phyloP scores from a whole-genome alignment of 78 protist genomes.

The Dictyostelium capitatum region DNA sequence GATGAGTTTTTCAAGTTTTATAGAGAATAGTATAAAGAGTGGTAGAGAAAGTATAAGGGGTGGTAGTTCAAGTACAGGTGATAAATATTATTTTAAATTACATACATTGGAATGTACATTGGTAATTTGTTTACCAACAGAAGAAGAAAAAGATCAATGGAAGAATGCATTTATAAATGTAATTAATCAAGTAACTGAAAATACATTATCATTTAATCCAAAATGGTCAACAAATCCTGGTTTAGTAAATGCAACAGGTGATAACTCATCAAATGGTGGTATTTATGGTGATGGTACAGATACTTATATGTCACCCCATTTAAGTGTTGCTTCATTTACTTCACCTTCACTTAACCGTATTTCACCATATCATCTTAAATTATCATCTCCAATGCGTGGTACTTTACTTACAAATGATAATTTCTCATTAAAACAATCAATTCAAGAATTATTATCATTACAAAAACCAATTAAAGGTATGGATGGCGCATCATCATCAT shows the following conservation, averaged over 20 bases:
- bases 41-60: neutral
- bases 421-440: constrained; percentile 39
- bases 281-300: neutral
- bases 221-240: constrained; percentile 62
- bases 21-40: constrained; percentile 1
- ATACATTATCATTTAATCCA: constrained; percentile 56
- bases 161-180: constrained; percentile 42
- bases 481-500: neutral
- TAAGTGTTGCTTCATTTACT: neutral
- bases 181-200: constrained; percentile 61
- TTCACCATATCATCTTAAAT: neutral
- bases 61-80: neutral
- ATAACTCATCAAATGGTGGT: neutral
- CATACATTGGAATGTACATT: constrained; percentile 59
- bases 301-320: neutral
- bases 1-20: constrained; percentile 19
- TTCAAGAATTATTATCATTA: constrained; percentile 31
- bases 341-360: neutral
- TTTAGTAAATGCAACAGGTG: neutral
- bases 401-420: constrained; percentile 7
- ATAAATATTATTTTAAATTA: constrained; percentile 61
- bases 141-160: constrained; percentile 54
- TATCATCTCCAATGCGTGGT: constrained; percentile 18
- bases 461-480: constrained; percentile 39
- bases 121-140: constrained; percentile 52